Conservation (phyloP, 257 asterid genomes). For the Ligustrum vulgare region DNA sequence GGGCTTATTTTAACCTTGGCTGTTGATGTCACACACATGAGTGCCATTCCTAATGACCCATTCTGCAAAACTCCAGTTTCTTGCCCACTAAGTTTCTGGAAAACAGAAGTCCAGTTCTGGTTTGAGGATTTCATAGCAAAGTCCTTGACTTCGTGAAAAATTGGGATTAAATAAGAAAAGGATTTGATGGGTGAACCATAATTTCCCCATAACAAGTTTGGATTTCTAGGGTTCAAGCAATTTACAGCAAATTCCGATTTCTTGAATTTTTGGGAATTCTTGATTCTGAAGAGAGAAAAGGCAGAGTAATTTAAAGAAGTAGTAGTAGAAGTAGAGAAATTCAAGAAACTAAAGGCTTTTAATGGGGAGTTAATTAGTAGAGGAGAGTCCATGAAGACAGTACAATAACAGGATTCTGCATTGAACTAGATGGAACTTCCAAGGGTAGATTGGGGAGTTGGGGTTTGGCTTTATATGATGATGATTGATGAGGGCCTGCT, state of each 20-base stretch:
- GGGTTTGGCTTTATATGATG: neutral
- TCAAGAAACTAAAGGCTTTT: conserved; percentile 28
- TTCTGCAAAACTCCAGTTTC: conserved; percentile 41
- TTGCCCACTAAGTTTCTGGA: conserved; percentile 14
- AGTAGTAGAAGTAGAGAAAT: conserved; percentile 23
- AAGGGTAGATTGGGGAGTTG: conserved; percentile 12
- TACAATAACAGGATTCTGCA: conserved; percentile 26
- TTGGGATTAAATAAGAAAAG: conserved; percentile 51
- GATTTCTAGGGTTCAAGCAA: conserved; percentile 33
- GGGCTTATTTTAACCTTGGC: conserved; percentile 89
- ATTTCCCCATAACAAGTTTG: conserved; percentile 39
- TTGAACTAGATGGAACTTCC: conserved; percentile 29
- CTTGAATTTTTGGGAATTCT: conserved; percentile 19
- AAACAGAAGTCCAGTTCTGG: conserved; percentile 31
- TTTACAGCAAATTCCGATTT: conserved; percentile 26
- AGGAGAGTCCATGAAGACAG: conserved; percentile 50
- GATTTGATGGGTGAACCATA: conserved; percentile 38
- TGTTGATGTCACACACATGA: conserved; percentile 72
- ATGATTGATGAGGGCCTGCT: neutral
- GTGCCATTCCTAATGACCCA: conserved; percentile 66
- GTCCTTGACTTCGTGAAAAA: conserved; percentile 41
- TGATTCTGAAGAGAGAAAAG: conserved; percentile 29
- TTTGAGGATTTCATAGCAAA: conserved; percentile 46
- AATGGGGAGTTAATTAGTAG: conserved; percentile 29
- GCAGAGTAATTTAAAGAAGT: conserved; percentile 22